A percentile compares a stretch with the other conserved stretches of the same genome.
Evolutionary conservation across 805 yeast species (phyloP).

Genomic region (Candida loeiensis): DNA sequence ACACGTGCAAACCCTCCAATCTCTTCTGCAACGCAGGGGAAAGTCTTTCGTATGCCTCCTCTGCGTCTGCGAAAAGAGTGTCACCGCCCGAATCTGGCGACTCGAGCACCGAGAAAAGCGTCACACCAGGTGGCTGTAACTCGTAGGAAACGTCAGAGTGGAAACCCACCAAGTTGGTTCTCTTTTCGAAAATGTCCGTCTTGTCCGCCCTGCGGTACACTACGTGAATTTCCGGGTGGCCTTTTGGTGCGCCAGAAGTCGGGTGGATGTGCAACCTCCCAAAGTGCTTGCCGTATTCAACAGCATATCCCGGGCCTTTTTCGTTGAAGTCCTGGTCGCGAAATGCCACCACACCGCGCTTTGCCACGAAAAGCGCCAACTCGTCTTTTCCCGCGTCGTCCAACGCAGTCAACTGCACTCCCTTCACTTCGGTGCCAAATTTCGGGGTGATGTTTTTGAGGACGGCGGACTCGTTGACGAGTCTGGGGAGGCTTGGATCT

Average conservation of each 20-base stretch:
- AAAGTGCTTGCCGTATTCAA: constrained; percentile 31
- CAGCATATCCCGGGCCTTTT: constrained; percentile 30
- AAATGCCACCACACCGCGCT: constrained; percentile 19
- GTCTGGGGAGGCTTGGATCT: constrained; percentile 15
- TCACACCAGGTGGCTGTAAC: constrained; percentile 39
- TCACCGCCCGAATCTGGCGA: constrained; percentile 36
- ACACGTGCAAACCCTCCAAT: constrained; percentile 33
- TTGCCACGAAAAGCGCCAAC: constrained; percentile 18
- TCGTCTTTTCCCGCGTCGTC: constrained; percentile 17
- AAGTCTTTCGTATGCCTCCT: constrained; percentile 37
- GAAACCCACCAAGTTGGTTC: constrained; percentile 29
- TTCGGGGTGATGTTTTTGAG: constrained; percentile 16
- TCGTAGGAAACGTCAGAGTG: constrained; percentile 40
- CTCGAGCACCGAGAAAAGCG: constrained; percentile 36
- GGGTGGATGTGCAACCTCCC: constrained; percentile 30
- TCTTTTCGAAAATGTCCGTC: constrained; percentile 14
- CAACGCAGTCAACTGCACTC: constrained; percentile 16
- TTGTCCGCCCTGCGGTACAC: constrained; percentile 21
- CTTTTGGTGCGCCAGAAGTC: constrained; percentile 37
- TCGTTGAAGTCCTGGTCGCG: constrained; percentile 15
- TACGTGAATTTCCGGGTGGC: constrained; percentile 27
- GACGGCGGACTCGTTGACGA: constrained; percentile 8
- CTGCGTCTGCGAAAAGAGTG: constrained; percentile 37
- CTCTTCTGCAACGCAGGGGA: constrained; percentile 36
- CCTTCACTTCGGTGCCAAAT: constrained; percentile 15